phyloP scores from a whole-genome alignment of 2,329 filamentous ascomycete species.

The Aspergillus cejpii region DNA sequence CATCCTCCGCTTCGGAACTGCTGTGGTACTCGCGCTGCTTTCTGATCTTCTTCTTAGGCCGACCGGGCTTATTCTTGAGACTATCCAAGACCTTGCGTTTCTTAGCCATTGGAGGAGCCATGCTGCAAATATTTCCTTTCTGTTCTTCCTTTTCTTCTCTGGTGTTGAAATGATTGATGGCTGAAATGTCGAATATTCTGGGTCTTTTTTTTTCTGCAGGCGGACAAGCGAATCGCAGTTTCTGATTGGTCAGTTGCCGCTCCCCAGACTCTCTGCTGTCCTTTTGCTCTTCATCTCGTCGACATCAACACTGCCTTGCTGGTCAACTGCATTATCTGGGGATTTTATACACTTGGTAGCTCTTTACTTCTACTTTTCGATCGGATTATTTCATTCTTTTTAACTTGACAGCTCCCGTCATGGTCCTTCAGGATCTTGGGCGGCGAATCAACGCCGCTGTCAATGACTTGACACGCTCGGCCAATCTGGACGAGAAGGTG shows the following conservation, averaged over 20 bases:
- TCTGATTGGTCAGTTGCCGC: slow-evolving; percentile 26
- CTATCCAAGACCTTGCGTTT: slow-evolving; percentile 57
- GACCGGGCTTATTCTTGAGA: slow-evolving; percentile 47
- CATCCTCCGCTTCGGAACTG: slow-evolving; percentile 51
- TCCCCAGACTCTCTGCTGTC: slow-evolving; percentile 20
- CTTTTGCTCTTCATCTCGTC: slow-evolving; percentile 10
- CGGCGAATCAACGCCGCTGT: slow-evolving; percentile 97
- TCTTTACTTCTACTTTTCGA: background rate
- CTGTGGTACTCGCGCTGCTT: slow-evolving; percentile 60
- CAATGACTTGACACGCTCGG: slow-evolving; percentile 82
- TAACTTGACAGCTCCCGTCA: slow-evolving; percentile 38
- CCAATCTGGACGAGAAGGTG: slow-evolving; percentile 94
- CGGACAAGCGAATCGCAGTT: slow-evolving; percentile 21
- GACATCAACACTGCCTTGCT: background rate
- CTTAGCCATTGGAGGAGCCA: slow-evolving; percentile 40
- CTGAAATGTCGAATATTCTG: slow-evolving; percentile 8
- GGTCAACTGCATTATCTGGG: too few relatives aligned
- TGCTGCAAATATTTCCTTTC: slow-evolving; percentile 2
- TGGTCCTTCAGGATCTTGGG: slow-evolving; percentile 98
- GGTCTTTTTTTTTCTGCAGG: slow-evolving; percentile 27
- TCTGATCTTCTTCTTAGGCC: slow-evolving; percentile 53
- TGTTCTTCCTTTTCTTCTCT: too few relatives aligned
- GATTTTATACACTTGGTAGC: slow-evolving; percentile 8
- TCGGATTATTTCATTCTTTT: background rate
- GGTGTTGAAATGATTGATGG: too few relatives aligned